These are phyloP conservation scores for Onygenales sp. DNA, from an alignment of 2,329 filamentous ascomycete species.

Conservation along the genomic window DNA sequence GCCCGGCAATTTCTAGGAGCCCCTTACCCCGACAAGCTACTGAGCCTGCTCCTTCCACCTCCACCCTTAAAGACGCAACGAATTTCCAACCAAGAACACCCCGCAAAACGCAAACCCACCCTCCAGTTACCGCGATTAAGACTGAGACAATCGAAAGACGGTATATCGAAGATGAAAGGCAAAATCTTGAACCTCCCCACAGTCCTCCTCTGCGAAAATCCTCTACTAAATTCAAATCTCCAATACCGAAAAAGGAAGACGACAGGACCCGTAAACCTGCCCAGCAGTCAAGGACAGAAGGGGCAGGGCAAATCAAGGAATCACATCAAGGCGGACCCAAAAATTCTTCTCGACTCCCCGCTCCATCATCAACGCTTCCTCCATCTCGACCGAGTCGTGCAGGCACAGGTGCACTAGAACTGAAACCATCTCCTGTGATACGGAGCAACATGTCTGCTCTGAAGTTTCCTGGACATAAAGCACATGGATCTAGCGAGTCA, in stretches of 20 bases:
- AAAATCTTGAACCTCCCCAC: slow-evolving; percentile 32
- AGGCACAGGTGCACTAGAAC: slow-evolving; percentile 54
- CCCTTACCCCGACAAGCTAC: slow-evolving; percentile 13
- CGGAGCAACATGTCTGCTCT: slow-evolving; percentile 46
- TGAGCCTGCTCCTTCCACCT: slow-evolving; percentile 8
- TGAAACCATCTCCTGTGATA: slow-evolving; percentile 44
- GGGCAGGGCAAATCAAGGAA: slow-evolving; percentile 26
- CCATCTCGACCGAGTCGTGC: slow-evolving; percentile 59
- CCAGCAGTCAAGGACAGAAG: slow-evolving; percentile 20
- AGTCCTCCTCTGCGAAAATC: slow-evolving; percentile 56
- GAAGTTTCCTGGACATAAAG: slow-evolving; percentile 40
- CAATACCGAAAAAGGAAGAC: slow-evolving; percentile 20
- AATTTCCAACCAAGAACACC: neutral
- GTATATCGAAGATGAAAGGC: neutral
- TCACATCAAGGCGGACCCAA: slow-evolving; percentile 7
- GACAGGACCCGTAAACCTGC: neutral
- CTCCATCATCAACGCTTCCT: slow-evolving; percentile 27
- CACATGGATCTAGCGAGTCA: slow-evolving; percentile 38
- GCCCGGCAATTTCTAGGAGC: slow-evolving; percentile 28
- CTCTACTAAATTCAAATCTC: slow-evolving; percentile 45
- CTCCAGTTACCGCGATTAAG: neutral
- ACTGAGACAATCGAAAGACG: neutral
- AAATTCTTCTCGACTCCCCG: slow-evolving; percentile 20
- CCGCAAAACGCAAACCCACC: slow-evolving; percentile 2
- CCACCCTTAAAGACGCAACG: neutral